Base-by-base conservation (phyloP, 129 eudicot genomes). In the Chrysanthemum seticuspe region DNA sequence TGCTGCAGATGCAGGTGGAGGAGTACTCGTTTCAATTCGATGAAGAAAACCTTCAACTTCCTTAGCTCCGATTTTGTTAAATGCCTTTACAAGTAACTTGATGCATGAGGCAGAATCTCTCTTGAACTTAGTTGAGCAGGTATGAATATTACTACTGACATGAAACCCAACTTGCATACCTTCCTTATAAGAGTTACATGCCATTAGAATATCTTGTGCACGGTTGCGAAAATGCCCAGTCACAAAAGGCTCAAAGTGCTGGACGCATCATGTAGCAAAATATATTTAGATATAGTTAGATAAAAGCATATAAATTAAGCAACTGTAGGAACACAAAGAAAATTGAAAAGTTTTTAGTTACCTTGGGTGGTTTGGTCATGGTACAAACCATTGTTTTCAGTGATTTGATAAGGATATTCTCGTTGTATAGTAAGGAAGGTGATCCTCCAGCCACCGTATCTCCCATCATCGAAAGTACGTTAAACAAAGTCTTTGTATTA, bases 321-420 rank as follows among this genome's bases (percentile, higher is more conserved):
- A 21, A 19, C 21, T 16, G n/a, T 11, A 58, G 11, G 23, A 19
- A 18, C n/a, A 58, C 21, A 58, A 10, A 18, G 27, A 15, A 36
- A 5, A 36, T 36, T 3, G 7, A 36, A 36, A 36, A 36, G 44
- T 36, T 36, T 36, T 36, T 36, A 36, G 44, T 36, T 58, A 21
- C 36, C 63, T 58, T 58, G 4, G n/a, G 63, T 19, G 63, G 63
- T 58, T 16, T 58, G 63, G 12, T 57, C 62, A 57, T 57, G 12
- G 23, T 9, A 18, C 21, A 57, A 11, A 57, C 11, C 62, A 57
- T 58, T 10, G 63, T 19, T 21, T 21, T 21, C 5, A 58, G n/a
- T 19, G 36, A 58, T 16, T 58, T 58, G 25, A 58, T 21, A 16
- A 58, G 6, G 13, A 13, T 58, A 21, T 58, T 58, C n/a, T 58